Base-by-base conservation (phyloP, 2,329 filamentous ascomycete genomes). In the Chrysoporthe cubensis region DNA sequence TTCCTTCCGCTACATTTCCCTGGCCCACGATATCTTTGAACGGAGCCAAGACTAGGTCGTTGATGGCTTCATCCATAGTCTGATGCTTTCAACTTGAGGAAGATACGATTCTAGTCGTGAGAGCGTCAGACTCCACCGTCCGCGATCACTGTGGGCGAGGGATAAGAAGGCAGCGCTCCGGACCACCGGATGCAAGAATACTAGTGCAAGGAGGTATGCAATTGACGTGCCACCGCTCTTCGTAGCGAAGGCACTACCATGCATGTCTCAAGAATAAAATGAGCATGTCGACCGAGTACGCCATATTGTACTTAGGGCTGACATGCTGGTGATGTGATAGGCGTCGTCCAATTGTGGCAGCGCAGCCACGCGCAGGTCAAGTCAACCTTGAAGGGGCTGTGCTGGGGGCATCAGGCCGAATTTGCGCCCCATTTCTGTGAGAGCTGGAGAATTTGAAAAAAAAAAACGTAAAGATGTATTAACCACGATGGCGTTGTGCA, bases 1-100 rank as follows among this genome's bases (percentile, higher is more conserved):
- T 64, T 72, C 75, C 3, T 78, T 80, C 68, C 74, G 75, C 50
- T 71, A 73, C 62, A 72, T 78, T 57, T 4, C 60, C 65, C 6
- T 69, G 67, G 21, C 26, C 42, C 44, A 69, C 67, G 44, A 69
- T 67, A 3, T 67, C 65, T 42, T 56, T 54, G 21, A 69, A 69
- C 14, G 67, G 67, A 21, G 60, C 56, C 11, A 70, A 64, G 34
- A 69, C 43, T 60, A 66, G 50, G 40, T 66, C 66, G 21, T 52
- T 56, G 11, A 69, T 32, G 18, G 44, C 32, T 9, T 44, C 52
- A 18, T 66, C 50, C 67, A 69, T 67, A 26, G 40, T 21, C n/a
- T 11, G 4, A 26, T 26, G 48, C 43, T 43, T 43, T 54, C 5
- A 21, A 21, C 4, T 16, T 54, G 50, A 46, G 21, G 34, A 13